Evolutionary conservation across 1,139 yeast genomes (phyloP), one percentile per base, ranked within the genome.

Genomic region (Kodamaea arcana): DNA sequence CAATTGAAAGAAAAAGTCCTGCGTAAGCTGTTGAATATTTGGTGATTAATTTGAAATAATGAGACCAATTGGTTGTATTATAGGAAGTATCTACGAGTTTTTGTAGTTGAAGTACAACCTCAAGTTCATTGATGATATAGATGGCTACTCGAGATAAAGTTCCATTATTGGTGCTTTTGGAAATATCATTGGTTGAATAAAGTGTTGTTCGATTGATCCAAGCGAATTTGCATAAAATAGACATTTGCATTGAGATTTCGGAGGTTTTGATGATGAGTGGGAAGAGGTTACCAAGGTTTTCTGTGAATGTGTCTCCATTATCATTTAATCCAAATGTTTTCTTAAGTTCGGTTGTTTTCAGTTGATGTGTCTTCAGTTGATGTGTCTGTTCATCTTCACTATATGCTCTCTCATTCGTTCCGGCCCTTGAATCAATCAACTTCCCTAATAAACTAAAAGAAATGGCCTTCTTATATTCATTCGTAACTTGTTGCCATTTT

Each of bases 71-170:
- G 1, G 49, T 39, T 22, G 44, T 42, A 32, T 55, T 43, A n/a
- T 58, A 44, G 22, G 25, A 15, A 7, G 27, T 15, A 18, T 15
- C 13, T 21, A 20, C 20, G 11, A 39, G 40, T 11, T 14, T n/a
- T 11, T 35, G 18, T 24, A 47, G 26, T 18, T 27, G 37, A 24
- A 41, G 33, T 9, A 35, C 25, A 3, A 41, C 44, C 24, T 48
- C 47, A 14, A 68, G 39, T 41, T 69, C 74, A 41, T 62, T 62
- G 29, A 62, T 41, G 1, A 62, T 53, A 43, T 52, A 67, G 2
- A 69, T 60, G 3, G 75, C 69, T 8, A 69, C 75, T 36, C 73
- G 50, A 9, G 71, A 57, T 16, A 69, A 48, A 0, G 67, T 62
- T 1, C 69, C 70, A 42, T 68, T 69, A 36, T 66, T 69, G 12